phyloP scores from a whole-genome alignment of 805 yeast species.

The Debaryomyces castellii region DNA sequence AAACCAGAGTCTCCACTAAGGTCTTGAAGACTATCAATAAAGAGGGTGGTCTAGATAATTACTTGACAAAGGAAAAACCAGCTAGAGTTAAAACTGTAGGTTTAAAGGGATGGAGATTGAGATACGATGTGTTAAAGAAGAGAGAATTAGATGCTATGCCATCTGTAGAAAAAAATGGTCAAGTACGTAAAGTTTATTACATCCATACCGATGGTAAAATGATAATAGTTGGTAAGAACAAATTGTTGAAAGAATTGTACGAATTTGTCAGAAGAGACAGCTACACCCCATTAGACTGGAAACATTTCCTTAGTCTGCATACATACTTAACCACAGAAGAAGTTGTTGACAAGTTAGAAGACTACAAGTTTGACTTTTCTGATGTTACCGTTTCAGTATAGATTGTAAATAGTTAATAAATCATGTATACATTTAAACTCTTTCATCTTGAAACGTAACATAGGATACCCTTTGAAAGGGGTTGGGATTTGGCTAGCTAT shows the following conservation, averaged over 20 bases:
- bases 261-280: constrained; percentile 46
- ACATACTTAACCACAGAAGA: constrained; percentile 46
- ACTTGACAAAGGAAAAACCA: constrained; percentile 79
- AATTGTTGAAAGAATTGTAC: constrained; percentile 54
- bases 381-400: constrained; percentile 19
- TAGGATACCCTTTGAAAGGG: too few species aligned
- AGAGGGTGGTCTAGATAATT: constrained; percentile 94
- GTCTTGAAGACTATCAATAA: constrained; percentile 84
- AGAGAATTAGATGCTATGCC: constrained; percentile 39
- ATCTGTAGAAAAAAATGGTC: constrained; percentile 29
- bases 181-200: constrained; percentile 44
- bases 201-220: constrained; percentile 45
- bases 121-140: constrained; percentile 64
- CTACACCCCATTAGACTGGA: constrained; percentile 45
- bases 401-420: constrained; percentile 1
- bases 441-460: too few species aligned
- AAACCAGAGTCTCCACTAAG: constrained; percentile 67
- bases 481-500: too few species aligned
- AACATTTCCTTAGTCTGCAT: constrained; percentile 46
- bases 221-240: constrained; percentile 64
- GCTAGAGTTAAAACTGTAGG: constrained; percentile 93
- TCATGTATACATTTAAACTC: background rate
- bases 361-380: constrained; percentile 39
- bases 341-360: constrained; percentile 49
- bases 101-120: constrained; percentile 85